These are phyloP conservation scores for Dichomitus squalens DNA, from an alignment of 1,284 basidiomycete genomes.

Conservation along the genomic window DNA sequence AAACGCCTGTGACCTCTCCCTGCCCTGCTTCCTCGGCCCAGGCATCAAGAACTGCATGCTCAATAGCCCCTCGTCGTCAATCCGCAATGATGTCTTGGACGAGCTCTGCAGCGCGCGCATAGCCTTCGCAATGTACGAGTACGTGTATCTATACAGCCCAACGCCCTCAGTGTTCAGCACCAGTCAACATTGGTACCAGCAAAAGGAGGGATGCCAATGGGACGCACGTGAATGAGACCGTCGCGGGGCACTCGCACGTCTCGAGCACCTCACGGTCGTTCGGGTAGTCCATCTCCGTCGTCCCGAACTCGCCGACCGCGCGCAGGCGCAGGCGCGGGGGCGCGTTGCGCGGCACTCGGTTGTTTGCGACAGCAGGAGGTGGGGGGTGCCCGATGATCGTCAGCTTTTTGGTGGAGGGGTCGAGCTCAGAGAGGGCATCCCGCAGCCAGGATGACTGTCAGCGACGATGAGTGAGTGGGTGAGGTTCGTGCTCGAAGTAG, in stretches of 20 bases:
- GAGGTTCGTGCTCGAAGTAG: neutral
- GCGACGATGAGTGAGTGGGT: neutral
- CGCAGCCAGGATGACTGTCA: slow-evolving; percentile 86
- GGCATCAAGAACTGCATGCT: slow-evolving; percentile 90
- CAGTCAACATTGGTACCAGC: neutral
- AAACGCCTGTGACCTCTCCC: slow-evolving; percentile 59
- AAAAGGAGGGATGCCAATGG: neutral
- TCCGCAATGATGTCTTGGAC: slow-evolving; percentile 84
- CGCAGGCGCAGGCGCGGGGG: slow-evolving; percentile 76
- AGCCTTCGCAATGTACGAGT: slow-evolving; percentile 70
- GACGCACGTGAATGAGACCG: slow-evolving; percentile 74
- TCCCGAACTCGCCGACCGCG: slow-evolving; percentile 80
- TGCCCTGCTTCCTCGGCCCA: slow-evolving; percentile 48
- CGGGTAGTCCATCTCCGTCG: slow-evolving; percentile 92
- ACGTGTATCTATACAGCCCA: slow-evolving; percentile 66
- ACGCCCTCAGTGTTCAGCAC: neutral
- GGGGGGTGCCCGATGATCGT: slow-evolving; percentile 80
- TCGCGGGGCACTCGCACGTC: slow-evolving; percentile 75
- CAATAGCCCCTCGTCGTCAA: slow-evolving; percentile 78
- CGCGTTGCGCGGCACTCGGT: slow-evolving; percentile 33
- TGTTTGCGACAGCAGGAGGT: slow-evolving; percentile 24
- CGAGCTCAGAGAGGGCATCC: slow-evolving; percentile 89
- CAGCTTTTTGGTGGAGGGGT: slow-evolving; percentile 81
- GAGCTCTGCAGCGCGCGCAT: slow-evolving; percentile 77
- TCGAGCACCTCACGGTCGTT: slow-evolving; percentile 90